A percentile compares a stretch with the other conserved stretches of the same genome.
Conservation (phyloP, 2,329 filamentous ascomycete species). For the Claviceps monticola region DNA sequence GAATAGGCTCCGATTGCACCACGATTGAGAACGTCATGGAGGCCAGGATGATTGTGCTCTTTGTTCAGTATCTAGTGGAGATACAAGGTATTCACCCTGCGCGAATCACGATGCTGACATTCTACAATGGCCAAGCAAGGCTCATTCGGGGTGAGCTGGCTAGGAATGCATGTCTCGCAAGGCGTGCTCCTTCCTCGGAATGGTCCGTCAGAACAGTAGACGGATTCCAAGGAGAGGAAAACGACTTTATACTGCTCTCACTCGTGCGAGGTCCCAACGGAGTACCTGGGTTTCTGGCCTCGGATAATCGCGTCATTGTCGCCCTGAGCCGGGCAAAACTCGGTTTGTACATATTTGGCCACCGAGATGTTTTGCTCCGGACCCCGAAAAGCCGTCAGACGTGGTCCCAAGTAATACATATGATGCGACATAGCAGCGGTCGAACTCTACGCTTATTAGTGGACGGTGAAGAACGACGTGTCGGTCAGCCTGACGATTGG, state of each 20-base stretch:
- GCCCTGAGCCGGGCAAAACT: slow-evolving; percentile 55
- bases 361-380: slow-evolving; percentile 40
- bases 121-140: slow-evolving; percentile 75
- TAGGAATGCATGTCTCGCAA: slow-evolving; percentile 12
- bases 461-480: slow-evolving; percentile 37
- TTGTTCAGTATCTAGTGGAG: slow-evolving; percentile 56
- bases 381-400: slow-evolving; percentile 22
- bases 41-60: slow-evolving; percentile 60
- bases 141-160: slow-evolving; percentile 39
- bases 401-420: slow-evolving; percentile 27
- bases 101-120: slow-evolving; percentile 69
- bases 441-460: slow-evolving; percentile 19
- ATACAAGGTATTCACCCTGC: slow-evolving; percentile 35
- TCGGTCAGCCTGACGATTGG: slow-evolving; percentile 43
- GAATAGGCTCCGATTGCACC: slow-evolving; percentile 52
- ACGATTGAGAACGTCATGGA: slow-evolving; percentile 53
- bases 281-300: slow-evolving; percentile 58
- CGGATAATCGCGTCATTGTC: slow-evolving; percentile 44
- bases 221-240: slow-evolving; percentile 84
- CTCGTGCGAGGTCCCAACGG: slow-evolving; percentile 55
- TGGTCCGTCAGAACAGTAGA: slow-evolving; percentile 67
- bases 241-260: slow-evolving; percentile 68
- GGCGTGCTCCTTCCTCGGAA: slow-evolving; percentile 14
- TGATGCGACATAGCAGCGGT: slow-evolving; percentile 25
- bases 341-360: slow-evolving; percentile 78